Percentiles rank a stretch among this genome's conserved stretches.
These are phyloP conservation scores for Citrus mangshanensis DNA, from an alignment of 345 rosid genomes.

Conservation along the genomic window DNA sequence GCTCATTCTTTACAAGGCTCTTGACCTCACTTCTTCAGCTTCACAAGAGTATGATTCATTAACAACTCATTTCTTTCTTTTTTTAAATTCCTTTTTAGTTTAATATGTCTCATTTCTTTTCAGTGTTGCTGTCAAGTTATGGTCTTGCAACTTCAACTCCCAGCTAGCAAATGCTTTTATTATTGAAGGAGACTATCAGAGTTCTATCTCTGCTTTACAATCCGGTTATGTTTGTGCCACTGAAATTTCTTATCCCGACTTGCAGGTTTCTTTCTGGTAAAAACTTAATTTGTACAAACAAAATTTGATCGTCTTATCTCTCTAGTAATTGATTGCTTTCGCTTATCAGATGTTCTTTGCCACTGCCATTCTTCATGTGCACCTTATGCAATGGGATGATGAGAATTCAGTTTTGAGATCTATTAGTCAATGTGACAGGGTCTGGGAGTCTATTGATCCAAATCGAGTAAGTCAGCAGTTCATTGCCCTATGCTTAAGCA, in stretches of 20 bases:
- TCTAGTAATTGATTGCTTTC: background rate
- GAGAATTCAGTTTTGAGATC: slow-evolving; percentile 65
- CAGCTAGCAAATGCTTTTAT: slow-evolving; percentile 90
- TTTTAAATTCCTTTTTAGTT: background rate
- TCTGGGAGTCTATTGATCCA: slow-evolving; percentile 68
- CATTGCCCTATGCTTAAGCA: background rate
- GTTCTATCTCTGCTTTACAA: slow-evolving; percentile 65
- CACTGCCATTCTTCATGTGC: slow-evolving; percentile 81
- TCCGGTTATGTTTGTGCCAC: slow-evolving; percentile 62
- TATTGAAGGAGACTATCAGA: slow-evolving; percentile 71
- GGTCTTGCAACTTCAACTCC: slow-evolving; percentile 95
- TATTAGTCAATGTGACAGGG: slow-evolving; percentile 59
- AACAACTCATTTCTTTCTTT: background rate
- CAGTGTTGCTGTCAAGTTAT: slow-evolving; percentile 50
- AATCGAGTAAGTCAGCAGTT: slow-evolving; percentile 53
- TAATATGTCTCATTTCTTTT: background rate
- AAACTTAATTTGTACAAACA: background rate
- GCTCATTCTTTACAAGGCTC: slow-evolving; percentile 69
- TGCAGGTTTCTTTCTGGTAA: slow-evolving; percentile 46
- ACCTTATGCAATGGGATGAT: slow-evolving; percentile 89
- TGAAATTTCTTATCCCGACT: slow-evolving; percentile 63
- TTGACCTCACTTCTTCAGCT: slow-evolving; percentile 55
- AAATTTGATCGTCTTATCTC: background rate
- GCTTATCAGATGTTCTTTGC: slow-evolving; percentile 79
- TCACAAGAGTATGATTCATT: slow-evolving; percentile 27